phyloP scores from a whole-genome alignment of 2,329 filamentous ascomycete species.

The Simplicillium sp. region DNA sequence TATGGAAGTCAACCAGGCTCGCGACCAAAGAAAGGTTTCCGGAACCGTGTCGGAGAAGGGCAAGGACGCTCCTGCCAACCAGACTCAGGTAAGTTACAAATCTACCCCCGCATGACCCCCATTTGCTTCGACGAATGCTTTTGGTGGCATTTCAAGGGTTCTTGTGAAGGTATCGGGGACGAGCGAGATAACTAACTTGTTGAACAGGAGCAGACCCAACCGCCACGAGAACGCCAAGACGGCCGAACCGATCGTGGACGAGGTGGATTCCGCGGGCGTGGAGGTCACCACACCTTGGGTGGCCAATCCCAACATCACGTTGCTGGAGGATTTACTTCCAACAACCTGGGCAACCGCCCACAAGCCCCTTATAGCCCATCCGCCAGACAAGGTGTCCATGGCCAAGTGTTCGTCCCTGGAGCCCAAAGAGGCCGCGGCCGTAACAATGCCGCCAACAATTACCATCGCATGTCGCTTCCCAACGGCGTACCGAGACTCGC shows the following conservation, averaged over 20 bases:
- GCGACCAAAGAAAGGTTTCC: conserved; percentile 37
- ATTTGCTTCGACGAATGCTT: conserved; percentile 1
- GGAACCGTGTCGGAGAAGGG: conserved; percentile 24
- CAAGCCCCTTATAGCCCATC: conserved; percentile 34
- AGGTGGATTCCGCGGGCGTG: conserved; percentile 35
- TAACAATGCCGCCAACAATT: conserved; percentile 22
- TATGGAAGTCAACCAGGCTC: conserved; percentile 26
- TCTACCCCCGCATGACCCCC: conserved; percentile 2
- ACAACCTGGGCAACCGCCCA: conserved; percentile 15
- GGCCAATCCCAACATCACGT: not conserved
- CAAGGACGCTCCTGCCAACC: conserved; percentile 27
- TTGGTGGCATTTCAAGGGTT: not conserved
- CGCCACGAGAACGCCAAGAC: conserved; percentile 23
- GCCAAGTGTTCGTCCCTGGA: conserved; percentile 21
- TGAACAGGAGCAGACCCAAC: conserved; percentile 16
- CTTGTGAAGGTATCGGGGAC: not conserved
- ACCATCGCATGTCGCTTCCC: conserved; percentile 29
- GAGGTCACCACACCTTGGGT: conserved; percentile 26
- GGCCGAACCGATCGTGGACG: conserved; percentile 30
- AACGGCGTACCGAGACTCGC: conserved; percentile 24
- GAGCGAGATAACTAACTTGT: too few species aligned
- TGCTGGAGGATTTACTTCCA: not conserved
- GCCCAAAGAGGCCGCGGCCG: conserved; percentile 19
- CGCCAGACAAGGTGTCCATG: conserved; percentile 28
- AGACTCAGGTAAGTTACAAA: not conserved